phyloP scores from a whole-genome alignment of 2,329 filamentous ascomycete species.

The Orbilia brochopaga region DNA sequence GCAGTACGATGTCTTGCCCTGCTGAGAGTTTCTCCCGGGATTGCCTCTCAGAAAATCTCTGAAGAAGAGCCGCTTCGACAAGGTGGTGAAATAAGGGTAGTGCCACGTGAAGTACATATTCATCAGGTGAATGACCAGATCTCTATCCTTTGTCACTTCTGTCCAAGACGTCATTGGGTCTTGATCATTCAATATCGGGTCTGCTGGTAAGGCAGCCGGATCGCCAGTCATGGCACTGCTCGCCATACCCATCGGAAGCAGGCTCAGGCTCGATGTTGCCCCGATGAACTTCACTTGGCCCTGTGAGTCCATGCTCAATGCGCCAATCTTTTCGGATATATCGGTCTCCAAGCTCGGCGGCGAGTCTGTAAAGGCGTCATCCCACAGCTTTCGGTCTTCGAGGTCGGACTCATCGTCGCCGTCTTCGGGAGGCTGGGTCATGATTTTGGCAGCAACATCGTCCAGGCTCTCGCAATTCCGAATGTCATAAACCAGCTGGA shows the following conservation, averaged over 20 bases:
- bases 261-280: constrained; percentile 41
- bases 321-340: constrained; percentile 48
- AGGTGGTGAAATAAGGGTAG: constrained; percentile 91
- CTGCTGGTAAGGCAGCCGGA: constrained; percentile 21
- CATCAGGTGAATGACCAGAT: constrained; percentile 82
- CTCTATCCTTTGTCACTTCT: constrained; percentile 76
- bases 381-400: constrained; percentile 60
- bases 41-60: constrained; percentile 79
- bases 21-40: constrained; percentile 61
- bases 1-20: constrained; percentile 74
- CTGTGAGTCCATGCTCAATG: constrained; percentile 43
- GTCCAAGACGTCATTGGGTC: constrained; percentile 87
- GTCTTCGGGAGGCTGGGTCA: constrained; percentile 63
- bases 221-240: constrained; percentile 49
- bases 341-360: constrained; percentile 61
- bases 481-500: constrained; percentile 80
- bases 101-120: constrained; percentile 99
- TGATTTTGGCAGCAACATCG: constrained; percentile 67
- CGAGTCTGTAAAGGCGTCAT: constrained; percentile 63
- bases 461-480: constrained; percentile 80
- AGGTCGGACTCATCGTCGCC: constrained; percentile 56
- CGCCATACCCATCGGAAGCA: constrained; percentile 49
- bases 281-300: constrained; percentile 49
- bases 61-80: constrained; percentile 85
- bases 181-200: constrained; percentile 38